Percentiles rank a stretch among this genome's conserved stretches.
phyloP scores from a whole-genome alignment of 2,329 filamentous ascomycete species.

The Ampelomyces quisqualis region DNA sequence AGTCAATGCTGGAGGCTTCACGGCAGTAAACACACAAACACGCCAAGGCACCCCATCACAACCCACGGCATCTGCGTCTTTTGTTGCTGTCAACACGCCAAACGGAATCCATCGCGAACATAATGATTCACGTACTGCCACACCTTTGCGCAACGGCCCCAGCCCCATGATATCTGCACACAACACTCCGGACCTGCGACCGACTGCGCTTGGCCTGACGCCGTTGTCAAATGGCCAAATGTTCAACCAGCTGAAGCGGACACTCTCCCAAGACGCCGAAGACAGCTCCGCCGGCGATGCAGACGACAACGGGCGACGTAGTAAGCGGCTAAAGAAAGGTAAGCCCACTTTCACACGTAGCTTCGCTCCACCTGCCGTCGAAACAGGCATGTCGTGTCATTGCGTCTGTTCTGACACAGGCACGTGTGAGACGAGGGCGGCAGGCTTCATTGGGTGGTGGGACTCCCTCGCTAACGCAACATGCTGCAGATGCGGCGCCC shows the following conservation, averaged over 20 bases:
- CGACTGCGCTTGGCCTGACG: slow-evolving; percentile 51
- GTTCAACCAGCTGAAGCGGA: slow-evolving; percentile 70
- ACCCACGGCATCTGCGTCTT: slow-evolving; percentile 41
- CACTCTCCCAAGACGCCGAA: slow-evolving; percentile 55
- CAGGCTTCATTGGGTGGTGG: slow-evolving; percentile 21
- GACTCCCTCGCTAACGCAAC: slow-evolving; percentile 22
- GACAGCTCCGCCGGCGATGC: slow-evolving; percentile 63
- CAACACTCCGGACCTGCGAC: slow-evolving; percentile 64
- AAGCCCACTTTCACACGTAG: slow-evolving; percentile 38
- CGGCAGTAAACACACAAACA: slow-evolving; percentile 61
- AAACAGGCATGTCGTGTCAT: slow-evolving; percentile 24
- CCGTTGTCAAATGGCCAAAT: slow-evolving; percentile 54
- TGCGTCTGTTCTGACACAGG: slow-evolving; percentile 19
- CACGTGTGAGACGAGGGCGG: slow-evolving; percentile 13
- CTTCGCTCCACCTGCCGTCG: slow-evolving; percentile 21
- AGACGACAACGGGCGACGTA: slow-evolving; percentile 63
- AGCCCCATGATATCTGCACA: slow-evolving; percentile 65
- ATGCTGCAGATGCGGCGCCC: slow-evolving; percentile 58
- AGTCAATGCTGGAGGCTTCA: slow-evolving; percentile 66
- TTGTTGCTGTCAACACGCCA: slow-evolving; percentile 59
- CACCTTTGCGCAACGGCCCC: slow-evolving; percentile 60
- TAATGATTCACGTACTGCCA: slow-evolving; percentile 56
- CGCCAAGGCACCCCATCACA: slow-evolving; percentile 23
- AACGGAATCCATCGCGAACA: slow-evolving; percentile 56
- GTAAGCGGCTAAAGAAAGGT: slow-evolving; percentile 91